Base-by-base conservation (phyloP, 2,329 filamentous ascomycete species). In the Lasiodiplodia theobromae region DNA sequence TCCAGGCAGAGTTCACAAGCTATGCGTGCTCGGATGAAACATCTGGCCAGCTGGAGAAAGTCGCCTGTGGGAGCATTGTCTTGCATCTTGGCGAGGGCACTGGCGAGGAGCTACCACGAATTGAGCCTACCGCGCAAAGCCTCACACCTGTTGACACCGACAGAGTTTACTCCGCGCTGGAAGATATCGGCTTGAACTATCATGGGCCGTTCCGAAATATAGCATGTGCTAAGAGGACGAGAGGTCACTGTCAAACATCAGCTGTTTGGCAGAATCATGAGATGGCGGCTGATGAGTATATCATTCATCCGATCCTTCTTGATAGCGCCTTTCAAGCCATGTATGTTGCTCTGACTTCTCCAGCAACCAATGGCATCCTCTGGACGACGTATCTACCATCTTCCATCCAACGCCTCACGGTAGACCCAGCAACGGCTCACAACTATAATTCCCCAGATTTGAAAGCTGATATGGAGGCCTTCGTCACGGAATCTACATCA, bases 321-420 rank as follows among this genome's bases (percentile, higher is more conserved):
- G 79, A 81, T 54, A 73, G 71, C 18, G 74, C 75, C 1, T 70
- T 81, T 16, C 79, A 81, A 60, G 70, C 73, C 0, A 69, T 75
- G 21, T 54, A 79, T 23, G 71, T 74, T 2, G 78, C 79, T 2
- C 71, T 72, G 54, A 71, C 70, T 23, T 75, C 73, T 31, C 79
- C 79, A 1, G 69, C 70, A 2, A 47, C 57, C 10, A 77, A 79
- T 69, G 74, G 71, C 12, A 63, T 72, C 23, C 62, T 78, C 47
- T 70, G 75, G 58, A 44, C 72, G 28, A 57, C 74, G n/a, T 71
- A 74, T n/a, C 60, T 78, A 2, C 72, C 72, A 11, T 69, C 72
- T 38, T 58, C 40, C 11, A 71, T 78, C 23, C 18, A 51, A 1
- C 38, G 54, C 5, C 72, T 78, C 23, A 69, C 70, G 8, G 66